Base-by-base conservation (phyloP, 169 alveolate genomes). In the Eimeria brunetti region DNA sequence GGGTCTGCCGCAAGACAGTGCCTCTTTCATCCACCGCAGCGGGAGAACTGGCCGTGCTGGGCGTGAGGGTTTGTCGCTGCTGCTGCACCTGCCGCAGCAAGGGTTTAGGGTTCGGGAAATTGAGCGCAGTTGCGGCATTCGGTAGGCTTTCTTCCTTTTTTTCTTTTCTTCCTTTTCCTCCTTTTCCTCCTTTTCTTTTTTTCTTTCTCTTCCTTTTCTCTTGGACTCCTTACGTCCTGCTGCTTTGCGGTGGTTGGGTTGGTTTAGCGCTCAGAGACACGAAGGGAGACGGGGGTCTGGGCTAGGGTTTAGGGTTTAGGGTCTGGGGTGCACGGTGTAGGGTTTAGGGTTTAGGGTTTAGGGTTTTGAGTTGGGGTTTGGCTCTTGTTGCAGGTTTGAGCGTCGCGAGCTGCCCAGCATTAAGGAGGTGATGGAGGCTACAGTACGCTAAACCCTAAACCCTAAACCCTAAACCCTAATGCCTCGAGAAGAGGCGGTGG, bases 11-110 rank as follows among this genome's bases (percentile, higher is more conserved):
- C 96, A 97, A 89, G 97, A 97, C 64, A 96, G 97, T 58, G 98
- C 97, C 53, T 96, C 96, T 69, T 98, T 98, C 96, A 97, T 98
- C 62, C 99, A 98, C 96, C 97, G 99, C 96, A 97, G 98, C n/a
- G 99, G 99, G 1, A 97, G 99, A 81, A 97, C 99, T n/a, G 99
- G 99, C 20, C 97, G 99, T 91, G 99, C 99, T 0, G 99, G 99
- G 1, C 97, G 98, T 91, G 88, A 94, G 51, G 99, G 99, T 7
- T 49, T 36, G 24, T 78, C 92, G 27, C 73, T 95, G 24, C 75
- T 95, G 30, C 88, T 95, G 62, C 75, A 62, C 62, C 14, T 88
- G 41, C 88, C 78, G 20, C 46, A 88, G 16, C 95, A 95, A 41
- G 20, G 44, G 41, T 4, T 46, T 0, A 95, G 86, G 27, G 20